Percentiles rank a stretch among this genome's conserved stretches.
Conservation (phyloP, 1,284 basidiomycete species). For the Apiotrichum montevideense region DNA sequence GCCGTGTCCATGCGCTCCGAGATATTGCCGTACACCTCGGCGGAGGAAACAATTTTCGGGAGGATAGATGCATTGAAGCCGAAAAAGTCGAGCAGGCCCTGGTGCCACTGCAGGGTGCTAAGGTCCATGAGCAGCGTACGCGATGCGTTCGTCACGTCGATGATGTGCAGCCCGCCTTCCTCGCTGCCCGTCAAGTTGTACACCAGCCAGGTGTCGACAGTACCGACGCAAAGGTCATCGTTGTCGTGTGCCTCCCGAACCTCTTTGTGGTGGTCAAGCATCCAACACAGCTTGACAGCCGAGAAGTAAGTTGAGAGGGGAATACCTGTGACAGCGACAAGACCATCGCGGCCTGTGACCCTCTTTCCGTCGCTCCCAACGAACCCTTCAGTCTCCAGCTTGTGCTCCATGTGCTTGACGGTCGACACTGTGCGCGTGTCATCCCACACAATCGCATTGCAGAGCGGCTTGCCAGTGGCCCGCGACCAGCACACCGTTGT, state of each 20-base stretch:
- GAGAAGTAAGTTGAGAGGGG: constrained; percentile 94
- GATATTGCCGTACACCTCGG: constrained; percentile 82
- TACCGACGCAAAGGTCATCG: constrained; percentile 83
- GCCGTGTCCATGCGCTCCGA: constrained; percentile 52
- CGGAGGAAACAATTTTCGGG: constrained; percentile 82
- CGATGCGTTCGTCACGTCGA: constrained; percentile 92
- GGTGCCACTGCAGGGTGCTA: constrained; percentile 74
- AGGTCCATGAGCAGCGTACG: constrained; percentile 89
- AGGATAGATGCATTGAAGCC: constrained; percentile 69
- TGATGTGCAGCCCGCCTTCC: constrained; percentile 66
- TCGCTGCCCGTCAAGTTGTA: constrained; percentile 81
- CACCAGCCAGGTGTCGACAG: constrained; percentile 79
- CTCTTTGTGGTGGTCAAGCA: constrained; percentile 77
- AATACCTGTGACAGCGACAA: constrained; percentile 57
- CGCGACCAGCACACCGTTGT: constrained; percentile 93
- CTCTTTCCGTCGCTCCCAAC: constrained; percentile 51
- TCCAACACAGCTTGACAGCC: constrained; percentile 91
- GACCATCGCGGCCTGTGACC: constrained; percentile 54
- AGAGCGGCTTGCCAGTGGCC: constrained; percentile 78
- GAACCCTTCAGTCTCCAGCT: constrained; percentile 67
- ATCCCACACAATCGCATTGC: constrained; percentile 91
- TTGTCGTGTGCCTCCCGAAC: constrained; percentile 73
- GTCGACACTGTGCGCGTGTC: constrained; percentile 82
- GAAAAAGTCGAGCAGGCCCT: constrained; percentile 79
- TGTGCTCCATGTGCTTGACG: constrained; percentile 70